These are phyloP conservation scores for Cenococcum geophilum DNA, from an alignment of 495 filamentous ascomycete species.

Conservation along the genomic window DNA sequence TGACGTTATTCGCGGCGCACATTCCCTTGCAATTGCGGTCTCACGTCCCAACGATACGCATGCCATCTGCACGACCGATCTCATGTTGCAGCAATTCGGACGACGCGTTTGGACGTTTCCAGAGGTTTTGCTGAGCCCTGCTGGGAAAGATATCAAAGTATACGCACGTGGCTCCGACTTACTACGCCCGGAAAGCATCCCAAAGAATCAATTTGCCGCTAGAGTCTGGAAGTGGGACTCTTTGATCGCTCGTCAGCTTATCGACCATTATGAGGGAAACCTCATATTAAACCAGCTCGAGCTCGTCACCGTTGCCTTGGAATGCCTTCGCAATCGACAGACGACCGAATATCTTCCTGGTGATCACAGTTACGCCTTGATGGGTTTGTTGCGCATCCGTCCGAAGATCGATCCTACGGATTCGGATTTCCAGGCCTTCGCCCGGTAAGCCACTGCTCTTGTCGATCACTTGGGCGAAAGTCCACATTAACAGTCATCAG, in stretches of 20 bases:
- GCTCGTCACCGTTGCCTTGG: conserved; percentile 33
- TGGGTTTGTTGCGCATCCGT: conserved; percentile 43
- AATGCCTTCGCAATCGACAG: conserved; percentile 24
- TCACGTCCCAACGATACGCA: too few relatives aligned
- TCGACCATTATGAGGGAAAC: conserved; percentile 41
- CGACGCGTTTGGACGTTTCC: conserved; percentile 46
- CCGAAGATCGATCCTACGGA: conserved; percentile 38
- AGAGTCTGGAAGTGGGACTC: background rate
- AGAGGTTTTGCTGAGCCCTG: conserved; percentile 41
- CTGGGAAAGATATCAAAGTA: conserved; percentile 27
- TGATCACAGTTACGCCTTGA: conserved; percentile 45
- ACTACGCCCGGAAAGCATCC: conserved; percentile 6
- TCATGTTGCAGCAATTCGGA: conserved; percentile 39
- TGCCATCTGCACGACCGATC: conserved; percentile 11
- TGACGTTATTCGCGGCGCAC: conserved; percentile 40
- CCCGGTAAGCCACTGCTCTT: too few relatives aligned
- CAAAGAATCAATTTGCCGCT: conserved; percentile 25
- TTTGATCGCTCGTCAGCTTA: conserved; percentile 23
- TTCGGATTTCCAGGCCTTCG: conserved; percentile 44
- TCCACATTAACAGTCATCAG: too few relatives aligned
- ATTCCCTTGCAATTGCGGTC: conserved; percentile 34
- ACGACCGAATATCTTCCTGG: conserved; percentile 29
- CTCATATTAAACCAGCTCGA: conserved; percentile 40
- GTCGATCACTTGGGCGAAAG: too few relatives aligned
- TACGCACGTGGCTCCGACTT: conserved; percentile 24